phyloP scores from a whole-genome alignment of 2,329 filamentous ascomycete genomes.

The Trichoderma guizhouense region DNA sequence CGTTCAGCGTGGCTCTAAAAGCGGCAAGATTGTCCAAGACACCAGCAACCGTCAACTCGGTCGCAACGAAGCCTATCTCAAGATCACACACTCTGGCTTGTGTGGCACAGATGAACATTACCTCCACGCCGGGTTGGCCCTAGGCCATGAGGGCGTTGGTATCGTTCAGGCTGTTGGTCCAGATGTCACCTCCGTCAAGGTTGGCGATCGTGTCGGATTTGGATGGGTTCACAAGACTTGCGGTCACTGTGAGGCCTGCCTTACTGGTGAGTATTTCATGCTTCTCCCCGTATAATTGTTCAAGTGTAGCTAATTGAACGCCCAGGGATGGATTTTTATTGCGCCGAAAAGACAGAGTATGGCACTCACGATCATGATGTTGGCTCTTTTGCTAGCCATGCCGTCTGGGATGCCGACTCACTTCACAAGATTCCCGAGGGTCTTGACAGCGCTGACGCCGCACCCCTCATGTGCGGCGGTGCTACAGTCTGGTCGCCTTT shows the following conservation, averaged over 20 bases:
- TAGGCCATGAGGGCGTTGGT: constrained; percentile 44
- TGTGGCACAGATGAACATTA: constrained; percentile 24
- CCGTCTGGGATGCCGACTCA: constrained; percentile 35
- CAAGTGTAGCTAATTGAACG: not conserved
- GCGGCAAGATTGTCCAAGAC: not conserved
- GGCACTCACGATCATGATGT: constrained; percentile 37
- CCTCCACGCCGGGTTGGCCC: not conserved
- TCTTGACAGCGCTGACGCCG: constrained; percentile 57
- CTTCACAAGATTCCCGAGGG: constrained; percentile 61
- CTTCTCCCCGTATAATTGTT: not conserved
- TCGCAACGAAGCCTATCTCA: constrained; percentile 16
- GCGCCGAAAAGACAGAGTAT: constrained; percentile 35
- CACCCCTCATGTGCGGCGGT: constrained; percentile 77
- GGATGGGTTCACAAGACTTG: constrained; percentile 12
- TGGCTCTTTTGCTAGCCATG: constrained; percentile 42
- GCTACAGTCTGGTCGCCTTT: constrained; percentile 63
- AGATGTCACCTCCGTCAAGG: constrained; percentile 31
- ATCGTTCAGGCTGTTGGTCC: constrained; percentile 34
- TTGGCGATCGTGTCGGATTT: constrained; percentile 24
- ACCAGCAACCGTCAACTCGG: not conserved
- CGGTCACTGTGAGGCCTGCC: not conserved
- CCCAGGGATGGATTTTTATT: constrained; percentile 32
- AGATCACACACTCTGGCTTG: constrained; percentile 21
- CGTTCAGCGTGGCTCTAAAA: constrained; percentile 1
- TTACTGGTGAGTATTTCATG: not conserved